These are phyloP conservation scores for Amanita phalloides DNA, from an alignment of 768 basidiomycete species.

Conservation along the genomic window DNA sequence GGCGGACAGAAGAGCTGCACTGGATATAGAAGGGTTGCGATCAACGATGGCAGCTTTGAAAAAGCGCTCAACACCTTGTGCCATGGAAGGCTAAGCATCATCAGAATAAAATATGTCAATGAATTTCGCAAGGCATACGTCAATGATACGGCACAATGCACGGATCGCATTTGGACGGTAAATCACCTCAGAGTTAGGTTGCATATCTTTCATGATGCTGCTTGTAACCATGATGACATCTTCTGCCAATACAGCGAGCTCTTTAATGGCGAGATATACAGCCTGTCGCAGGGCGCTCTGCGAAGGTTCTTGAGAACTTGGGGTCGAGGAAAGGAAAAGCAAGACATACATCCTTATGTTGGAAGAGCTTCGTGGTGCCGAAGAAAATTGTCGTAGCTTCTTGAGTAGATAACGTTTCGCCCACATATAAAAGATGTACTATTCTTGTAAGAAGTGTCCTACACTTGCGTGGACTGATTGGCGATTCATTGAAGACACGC, in stretches of 20 bases:
- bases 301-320: slow-evolving; percentile 2
- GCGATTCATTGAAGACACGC: slow-evolving; percentile 97
- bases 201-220: slow-evolving; percentile 99
- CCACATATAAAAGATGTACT: slow-evolving; percentile 92
- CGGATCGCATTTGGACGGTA: slow-evolving; percentile 97
- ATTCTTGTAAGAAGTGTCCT: slow-evolving; percentile 93
- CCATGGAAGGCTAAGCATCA: slow-evolving; percentile 79
- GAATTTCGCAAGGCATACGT: slow-evolving; percentile 45
- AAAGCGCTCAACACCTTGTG: slow-evolving; percentile 96
- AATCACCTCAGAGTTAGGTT: slow-evolving; percentile 96
- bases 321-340: not conserved
- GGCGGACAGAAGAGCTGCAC: slow-evolving; percentile 92
- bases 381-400: slow-evolving; percentile 98
- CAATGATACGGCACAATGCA: slow-evolving; percentile 92
- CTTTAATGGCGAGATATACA: slow-evolving; percentile 98
- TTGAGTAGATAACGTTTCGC: slow-evolving; percentile 89
- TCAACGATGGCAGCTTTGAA: slow-evolving; percentile 99
- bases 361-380: slow-evolving; percentile 97
- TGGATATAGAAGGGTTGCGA: slow-evolving; percentile 89
- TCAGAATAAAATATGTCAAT: not conserved
- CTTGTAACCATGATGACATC: slow-evolving; percentile 99
- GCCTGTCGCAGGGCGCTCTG: slow-evolving; percentile 94
- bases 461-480: slow-evolving; percentile 96
- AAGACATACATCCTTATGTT: slow-evolving; percentile 91
- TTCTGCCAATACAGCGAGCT: slow-evolving; percentile 89